These are phyloP conservation scores for Fusarium nanum DNA, from an alignment of 2,329 filamentous ascomycete genomes.

Conservation along the genomic window DNA sequence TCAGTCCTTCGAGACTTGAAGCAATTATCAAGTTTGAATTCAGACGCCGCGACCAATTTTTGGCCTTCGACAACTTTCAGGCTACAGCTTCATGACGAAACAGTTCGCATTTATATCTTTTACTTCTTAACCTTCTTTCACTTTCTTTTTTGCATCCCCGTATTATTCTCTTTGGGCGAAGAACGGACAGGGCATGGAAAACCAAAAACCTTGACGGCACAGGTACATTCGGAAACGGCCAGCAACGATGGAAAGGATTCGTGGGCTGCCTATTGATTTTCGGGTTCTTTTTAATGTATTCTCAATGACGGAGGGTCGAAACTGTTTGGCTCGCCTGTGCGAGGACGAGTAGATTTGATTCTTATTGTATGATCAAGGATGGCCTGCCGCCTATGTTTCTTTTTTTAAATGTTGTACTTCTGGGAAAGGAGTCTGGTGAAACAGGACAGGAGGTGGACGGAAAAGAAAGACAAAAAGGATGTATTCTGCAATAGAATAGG, in stretches of 20 bases:
- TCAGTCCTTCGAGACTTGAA: slow-evolving; percentile 16
- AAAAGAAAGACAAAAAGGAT: slow-evolving; percentile 38
- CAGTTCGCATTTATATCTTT: slow-evolving; percentile 2
- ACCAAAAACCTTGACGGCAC: slow-evolving; percentile 26
- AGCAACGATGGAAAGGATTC: slow-evolving; percentile 16
- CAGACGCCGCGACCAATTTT: slow-evolving; percentile 10
- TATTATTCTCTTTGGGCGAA: slow-evolving; percentile 18
- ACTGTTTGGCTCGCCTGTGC: slow-evolving; percentile 5
- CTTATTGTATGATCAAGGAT: slow-evolving; percentile 35
- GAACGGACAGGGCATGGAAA: slow-evolving; percentile 23
- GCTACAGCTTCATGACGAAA: slow-evolving; percentile 24
- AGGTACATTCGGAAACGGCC: slow-evolving; percentile 28
- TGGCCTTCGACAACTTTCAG: slow-evolving; percentile 24
- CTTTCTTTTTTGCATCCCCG: slow-evolving; percentile 18
- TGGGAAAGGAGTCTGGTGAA: slow-evolving; percentile 30
- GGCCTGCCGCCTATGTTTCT: slow-evolving; percentile 9
- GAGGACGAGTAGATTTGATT: slow-evolving; percentile 26
- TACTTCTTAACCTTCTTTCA: slow-evolving; percentile 8
- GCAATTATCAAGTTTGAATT: slow-evolving; percentile 13
- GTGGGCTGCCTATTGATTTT: slow-evolving; percentile 13
- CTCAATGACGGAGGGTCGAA: slow-evolving; percentile 21
- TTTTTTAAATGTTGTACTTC: slow-evolving; percentile 25
- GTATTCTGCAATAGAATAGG: slow-evolving; percentile 35
- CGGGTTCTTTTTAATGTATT: slow-evolving; percentile 32
- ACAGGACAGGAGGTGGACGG: slow-evolving; percentile 16